These are phyloP conservation scores for Lactuca sativa DNA, from an alignment of 129 eudicot genomes.

Conservation along the genomic window DNA sequence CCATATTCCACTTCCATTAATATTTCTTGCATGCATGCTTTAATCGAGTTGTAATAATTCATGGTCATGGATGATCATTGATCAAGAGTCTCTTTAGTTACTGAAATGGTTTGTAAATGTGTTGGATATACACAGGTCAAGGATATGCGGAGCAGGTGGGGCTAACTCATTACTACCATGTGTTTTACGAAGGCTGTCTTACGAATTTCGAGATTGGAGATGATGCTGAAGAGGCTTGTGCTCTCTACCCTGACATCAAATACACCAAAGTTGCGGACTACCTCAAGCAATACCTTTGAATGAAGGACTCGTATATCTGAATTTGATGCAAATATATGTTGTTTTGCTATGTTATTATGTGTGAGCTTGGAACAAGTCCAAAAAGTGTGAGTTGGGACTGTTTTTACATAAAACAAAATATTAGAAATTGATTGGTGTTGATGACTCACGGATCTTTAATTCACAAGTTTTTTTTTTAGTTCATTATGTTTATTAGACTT, in stretches of 20 bases:
- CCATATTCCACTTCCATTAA: background rate
- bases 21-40: background rate
- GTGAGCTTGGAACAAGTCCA: background rate
- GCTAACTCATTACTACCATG: conserved; percentile 43
- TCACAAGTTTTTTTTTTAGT: too few species aligned
- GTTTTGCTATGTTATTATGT: background rate
- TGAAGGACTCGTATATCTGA: background rate
- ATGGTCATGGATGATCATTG: too few species aligned
- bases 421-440: background rate
- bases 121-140: conserved; percentile 19
- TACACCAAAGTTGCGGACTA: conserved; percentile 38
- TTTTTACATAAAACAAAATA: background rate
- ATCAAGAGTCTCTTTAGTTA: background rate
- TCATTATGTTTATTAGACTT: too few species aligned
- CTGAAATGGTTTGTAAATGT: background rate
- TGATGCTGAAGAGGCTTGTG: conserved; percentile 37
- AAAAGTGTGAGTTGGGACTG: background rate
- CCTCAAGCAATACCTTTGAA: conserved; percentile 41
- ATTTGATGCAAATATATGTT: background rate
- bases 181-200: conserved; percentile 52
- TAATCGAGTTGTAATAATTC: too few species aligned
- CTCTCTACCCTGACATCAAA: conserved; percentile 46
- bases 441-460: background rate
- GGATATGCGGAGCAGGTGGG: conserved; percentile 54
- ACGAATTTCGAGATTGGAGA: conserved; percentile 43